phyloP scores from a whole-genome alignment of 2,329 filamentous ascomycete species.

The Ramularia endophylla region DNA sequence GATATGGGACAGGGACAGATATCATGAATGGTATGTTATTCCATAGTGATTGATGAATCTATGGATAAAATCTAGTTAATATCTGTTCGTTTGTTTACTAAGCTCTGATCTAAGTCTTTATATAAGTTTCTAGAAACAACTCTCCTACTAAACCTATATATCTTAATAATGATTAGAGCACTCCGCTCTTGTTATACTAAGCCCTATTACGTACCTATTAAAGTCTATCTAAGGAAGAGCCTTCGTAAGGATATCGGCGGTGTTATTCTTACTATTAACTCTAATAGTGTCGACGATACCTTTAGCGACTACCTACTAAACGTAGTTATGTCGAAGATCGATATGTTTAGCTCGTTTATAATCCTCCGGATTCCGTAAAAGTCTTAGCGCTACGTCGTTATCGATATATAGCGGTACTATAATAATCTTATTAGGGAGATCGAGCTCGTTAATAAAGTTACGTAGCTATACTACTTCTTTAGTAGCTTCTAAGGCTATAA shows the following conservation, averaged over 20 bases:
- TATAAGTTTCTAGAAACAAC: too few relatives aligned
- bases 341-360: conserved; percentile 8
- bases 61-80: too few relatives aligned
- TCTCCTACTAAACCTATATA: too few relatives aligned
- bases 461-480: conserved; percentile 8
- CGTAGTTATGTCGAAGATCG: conserved; percentile 5
- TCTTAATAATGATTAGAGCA: too few relatives aligned
- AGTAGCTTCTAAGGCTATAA: background rate
- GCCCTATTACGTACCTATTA: conserved; percentile 1
- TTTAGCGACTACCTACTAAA: background rate
- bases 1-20: too few relatives aligned
- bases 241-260: conserved; percentile 8
- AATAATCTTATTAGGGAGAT: conserved; percentile 2
- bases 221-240: conserved; percentile 1
- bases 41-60: too few relatives aligned
- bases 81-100: too few relatives aligned
- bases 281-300: background rate
- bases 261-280: conserved; percentile 7
- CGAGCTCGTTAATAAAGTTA: conserved; percentile 7
- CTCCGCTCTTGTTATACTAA: conserved; percentile 1
- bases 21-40: too few relatives aligned
- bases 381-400: conserved; percentile 5
- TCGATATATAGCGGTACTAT: conserved; percentile 6
- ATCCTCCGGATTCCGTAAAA: conserved; percentile 2
- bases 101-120: too few relatives aligned